Base-by-base conservation (phyloP, 345 rosid species). In the Hibiscus trionum region DNA sequence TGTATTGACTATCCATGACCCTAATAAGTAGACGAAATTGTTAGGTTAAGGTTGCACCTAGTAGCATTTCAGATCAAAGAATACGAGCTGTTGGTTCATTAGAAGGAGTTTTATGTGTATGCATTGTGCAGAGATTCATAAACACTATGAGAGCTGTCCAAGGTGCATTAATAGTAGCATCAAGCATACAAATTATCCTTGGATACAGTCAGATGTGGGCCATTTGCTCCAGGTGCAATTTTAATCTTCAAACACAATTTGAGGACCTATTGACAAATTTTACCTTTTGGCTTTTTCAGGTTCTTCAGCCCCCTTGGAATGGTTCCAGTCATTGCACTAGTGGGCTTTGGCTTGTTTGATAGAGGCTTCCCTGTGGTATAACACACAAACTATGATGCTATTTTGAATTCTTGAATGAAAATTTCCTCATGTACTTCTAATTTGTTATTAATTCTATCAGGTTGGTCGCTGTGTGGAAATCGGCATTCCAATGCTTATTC, bases 161-260 rank as follows among this genome's bases (percentile, higher is more conserved):
- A 88, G 97, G 99, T 52, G 99, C 99, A 44, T 73, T 95, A 17
- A 95, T 95, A 29, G 96, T 95, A 68, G 90, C 97, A 82, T 95
- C 99, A 58, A 95, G 97, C 76, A 80, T 95, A 77, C 99, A 95
- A 74, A 95, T 92, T 76, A 88, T 95, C 69, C 84, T 95, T 44
- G 99, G 99, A 60, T 95, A 87, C 81, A 95, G 99, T 80, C 99
- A 92, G 70, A 76, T 95, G 77, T 95, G 99, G 99, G 97, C 87
- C 44, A 90, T 95, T 39, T 95, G 93, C 81, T 90, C 99, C 84
- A 89, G 99, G 99, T 95, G 85, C 55, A 59, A 4, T 52, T 50
- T 19, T 42, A 49, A 31, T 71, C 74, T 57, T 31, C 33, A 37
- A 5, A 37, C 0, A 27, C 26, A 67, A 67, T 56, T 57, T 44